Evolutionary conservation across 306 rosid genomes (phyloP), one percentile per base, ranked within the genome.

Genomic region (Albizia julibrissin): DNA sequence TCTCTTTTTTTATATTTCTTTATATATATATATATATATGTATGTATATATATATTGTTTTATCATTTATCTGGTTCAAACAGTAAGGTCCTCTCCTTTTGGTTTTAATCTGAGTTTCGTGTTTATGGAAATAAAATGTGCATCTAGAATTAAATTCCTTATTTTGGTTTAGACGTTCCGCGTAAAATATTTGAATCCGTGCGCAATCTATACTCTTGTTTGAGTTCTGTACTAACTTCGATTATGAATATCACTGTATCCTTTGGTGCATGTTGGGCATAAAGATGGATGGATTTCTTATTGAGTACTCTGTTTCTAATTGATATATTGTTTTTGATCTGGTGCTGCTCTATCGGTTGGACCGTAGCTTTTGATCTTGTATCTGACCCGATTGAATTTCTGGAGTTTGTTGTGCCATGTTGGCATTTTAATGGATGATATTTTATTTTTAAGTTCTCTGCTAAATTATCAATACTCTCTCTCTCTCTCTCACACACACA

Each of bases 331-430:
- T 50, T 78, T 46, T 27, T 82, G 84, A 70, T 79, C 71, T 56
- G 49, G 42, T 50, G 49, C 66, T 71, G 34, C 16, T 43, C 1
- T 64, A 56, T 56, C n/a, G 67, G 65, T 54, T 62, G 64, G 79
- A 52, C 40, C 69, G 37, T 69, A 69, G 75, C 74, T 84, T 62
- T 74, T 84, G 82, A 80, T 81, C 82, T 27, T 52, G 34, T 70
- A 58, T 70, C 37, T 77, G 76, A 43, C 13, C 12, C 1, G 22
- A 29, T 14, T 71, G n/a, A 22, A 42, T 22, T 43, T 71, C 75
- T 71, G 56, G 56, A 71, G 13, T 71, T 43, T 24, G 56, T 42
- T 26, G 11, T 22, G 37, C 37, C 21, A 26, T 77, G 61, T 31
- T 78, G 56, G 77, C 34, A 68, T 84, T 73, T 69, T 47, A 65